Base-by-base conservation (phyloP, 2,329 filamentous ascomycete species). In the Fusarium siculi region DNA sequence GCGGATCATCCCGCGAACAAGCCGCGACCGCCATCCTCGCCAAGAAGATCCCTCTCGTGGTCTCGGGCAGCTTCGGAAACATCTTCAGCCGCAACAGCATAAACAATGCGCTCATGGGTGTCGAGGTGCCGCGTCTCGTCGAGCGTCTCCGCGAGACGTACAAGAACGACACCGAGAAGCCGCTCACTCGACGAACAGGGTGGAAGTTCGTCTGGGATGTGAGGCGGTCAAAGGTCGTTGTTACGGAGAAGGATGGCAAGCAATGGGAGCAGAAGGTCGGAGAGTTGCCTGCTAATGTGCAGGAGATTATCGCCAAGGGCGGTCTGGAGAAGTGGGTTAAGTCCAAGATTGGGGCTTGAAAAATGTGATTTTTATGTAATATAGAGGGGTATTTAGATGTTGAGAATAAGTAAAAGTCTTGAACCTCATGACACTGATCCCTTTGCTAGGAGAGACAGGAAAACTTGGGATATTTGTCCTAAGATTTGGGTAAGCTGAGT, bases 131-230 rank as follows among this genome's bases (percentile, higher is more conserved):
- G 0, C 62, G 86, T 23, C 85, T 95, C 1, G 87, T 94, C 8
- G 81, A 91, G 79, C 85, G 91, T 36, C 85, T 96, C 28, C 85
- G 93, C 4, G 89, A 90, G 79, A 85, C 85, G 1, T 95, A 90
- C 79, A 81, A 83, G 58, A 81, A 77, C 23, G 81, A 84, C 19
- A 82, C 76, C 4, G 77, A 84, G 37, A 92, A 91, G 82, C 79
- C 85, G 46, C 81, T 90, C 21, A 95, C 93, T 0, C 86, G 91
- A 34, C 87, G 93, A 36, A 97, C 94, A 0, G 94, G 94, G 19
- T 97, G 94, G 95, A 95, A 85, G 55, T 85, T 97, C 34, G 86
- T 88, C 8, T 97, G 94, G 94, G 94, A 97, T 80, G 90, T 97
- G 16, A 84, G 88, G 65, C 85, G 92, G 65, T 93, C 90, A 80